A percentile compares a stretch with the other conserved stretches of the same genome.
These are phyloP conservation scores for Vaccinium myrtillus DNA, from an alignment of 148 eudicot genomes.

Conservation along the genomic window DNA sequence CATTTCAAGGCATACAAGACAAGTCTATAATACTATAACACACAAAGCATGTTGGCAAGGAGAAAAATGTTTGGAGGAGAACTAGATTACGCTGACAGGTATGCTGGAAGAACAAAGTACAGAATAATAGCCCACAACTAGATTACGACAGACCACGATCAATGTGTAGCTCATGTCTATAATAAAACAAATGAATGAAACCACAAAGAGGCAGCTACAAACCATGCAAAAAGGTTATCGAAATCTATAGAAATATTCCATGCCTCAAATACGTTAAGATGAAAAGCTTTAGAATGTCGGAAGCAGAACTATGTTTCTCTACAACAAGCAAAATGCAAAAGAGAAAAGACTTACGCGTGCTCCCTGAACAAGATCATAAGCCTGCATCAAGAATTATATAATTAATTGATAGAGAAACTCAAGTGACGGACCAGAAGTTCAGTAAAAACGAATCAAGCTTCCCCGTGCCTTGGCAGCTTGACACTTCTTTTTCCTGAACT, in stretches of 20 bases:
- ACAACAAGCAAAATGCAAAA: not conserved
- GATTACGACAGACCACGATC: not conserved
- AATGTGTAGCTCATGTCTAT: not conserved
- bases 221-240: not conserved
- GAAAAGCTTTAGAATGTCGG: not conserved
- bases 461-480: not conserved
- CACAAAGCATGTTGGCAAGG: not conserved
- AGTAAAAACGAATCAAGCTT: not conserved
- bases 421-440: not conserved
- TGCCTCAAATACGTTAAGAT: not conserved
- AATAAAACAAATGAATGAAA: not conserved
- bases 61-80: not conserved
- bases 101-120: not conserved
- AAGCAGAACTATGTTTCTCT: not conserved
- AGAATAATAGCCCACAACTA: not conserved
- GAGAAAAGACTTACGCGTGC: conserved; percentile 57
- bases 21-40: not conserved
- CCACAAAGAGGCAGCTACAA: not conserved
- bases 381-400: conserved; percentile 50
- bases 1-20: not conserved
- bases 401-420: conserved; percentile 5
- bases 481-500: conserved; percentile 6
- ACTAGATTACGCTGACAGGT: not conserved
- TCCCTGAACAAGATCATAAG: conserved; percentile 87
- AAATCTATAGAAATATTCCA: not conserved